A percentile compares a stretch with the other conserved stretches of the same genome.
These are phyloP conservation scores for Cicer judaicum DNA, from an alignment of 306 rosid species.

Conservation along the genomic window DNA sequence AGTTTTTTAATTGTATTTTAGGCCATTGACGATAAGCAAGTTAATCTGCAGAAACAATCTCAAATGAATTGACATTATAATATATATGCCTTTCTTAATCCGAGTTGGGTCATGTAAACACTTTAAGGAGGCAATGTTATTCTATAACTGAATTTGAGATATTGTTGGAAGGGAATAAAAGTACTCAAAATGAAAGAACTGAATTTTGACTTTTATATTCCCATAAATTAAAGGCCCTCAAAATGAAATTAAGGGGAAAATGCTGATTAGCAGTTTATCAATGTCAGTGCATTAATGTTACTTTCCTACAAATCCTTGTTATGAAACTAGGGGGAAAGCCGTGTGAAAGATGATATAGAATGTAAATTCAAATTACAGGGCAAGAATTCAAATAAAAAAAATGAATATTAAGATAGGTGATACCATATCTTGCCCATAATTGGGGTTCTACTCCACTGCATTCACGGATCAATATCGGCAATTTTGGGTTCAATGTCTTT, in stretches of 20 bases:
- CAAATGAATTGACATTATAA: neutral
- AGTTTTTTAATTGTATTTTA: neutral
- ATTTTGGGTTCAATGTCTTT: slow-evolving; percentile 77
- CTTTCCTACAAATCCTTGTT: neutral
- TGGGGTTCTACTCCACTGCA: slow-evolving; percentile 84
- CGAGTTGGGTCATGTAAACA: neutral
- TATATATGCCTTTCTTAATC: slow-evolving; percentile 1
- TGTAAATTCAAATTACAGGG: slow-evolving; percentile 4
- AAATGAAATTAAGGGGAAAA: slow-evolving; percentile 22
- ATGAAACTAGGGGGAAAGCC: neutral
- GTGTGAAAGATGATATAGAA: neutral
- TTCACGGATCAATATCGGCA: slow-evolving; percentile 92
- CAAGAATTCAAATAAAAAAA: slow-evolving; percentile 23
- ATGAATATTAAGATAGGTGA: slow-evolving; percentile 30
- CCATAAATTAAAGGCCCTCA: neutral
- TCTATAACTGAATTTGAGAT: neutral
- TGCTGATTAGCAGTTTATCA: slow-evolving; percentile 1
- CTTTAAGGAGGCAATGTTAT: neutral
- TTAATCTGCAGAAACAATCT: slow-evolving; percentile 12
- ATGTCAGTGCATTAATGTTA: neutral
- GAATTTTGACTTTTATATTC: too few relatives aligned
- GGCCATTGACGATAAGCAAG: neutral
- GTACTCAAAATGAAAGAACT: too few relatives aligned
- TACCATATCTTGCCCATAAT: slow-evolving; percentile 96
- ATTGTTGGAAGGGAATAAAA: neutral